These are phyloP conservation scores for Hypoxylon intermedium DNA, from an alignment of 495 filamentous ascomycete genomes.

Conservation along the genomic window DNA sequence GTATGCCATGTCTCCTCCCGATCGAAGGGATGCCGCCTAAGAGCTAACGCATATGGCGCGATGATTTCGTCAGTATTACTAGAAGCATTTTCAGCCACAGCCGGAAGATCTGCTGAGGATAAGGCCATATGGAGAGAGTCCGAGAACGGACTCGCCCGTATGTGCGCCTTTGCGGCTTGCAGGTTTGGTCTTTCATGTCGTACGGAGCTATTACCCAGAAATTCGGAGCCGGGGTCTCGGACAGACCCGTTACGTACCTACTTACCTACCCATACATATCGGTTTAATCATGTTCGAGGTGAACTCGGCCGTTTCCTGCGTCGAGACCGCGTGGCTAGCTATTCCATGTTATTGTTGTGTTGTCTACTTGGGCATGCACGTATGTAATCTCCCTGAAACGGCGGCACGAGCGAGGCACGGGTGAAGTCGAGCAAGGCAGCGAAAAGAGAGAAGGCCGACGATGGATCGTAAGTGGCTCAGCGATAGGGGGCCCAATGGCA, in stretches of 20 bases:
- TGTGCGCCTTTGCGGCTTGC: too few species aligned
- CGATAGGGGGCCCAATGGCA: slow-evolving; percentile 34
- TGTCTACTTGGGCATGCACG: slow-evolving; percentile 1
- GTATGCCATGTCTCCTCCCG: slow-evolving; percentile 10
- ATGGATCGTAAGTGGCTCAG: slow-evolving; percentile 24
- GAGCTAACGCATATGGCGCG: slow-evolving; percentile 13
- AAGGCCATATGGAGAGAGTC: slow-evolving; percentile 24
- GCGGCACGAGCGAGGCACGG: slow-evolving; percentile 17
- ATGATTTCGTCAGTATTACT: slow-evolving; percentile 25
- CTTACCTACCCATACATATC: neutral
- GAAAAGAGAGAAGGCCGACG: slow-evolving; percentile 1
- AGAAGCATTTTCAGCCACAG: slow-evolving; percentile 25
- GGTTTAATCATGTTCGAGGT: slow-evolving; percentile 5
- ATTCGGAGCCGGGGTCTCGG: slow-evolving; percentile 24
- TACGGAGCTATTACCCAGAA: slow-evolving; percentile 14
- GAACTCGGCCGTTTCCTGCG: neutral
- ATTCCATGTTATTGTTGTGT: neutral
- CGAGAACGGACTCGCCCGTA: slow-evolving; percentile 33
- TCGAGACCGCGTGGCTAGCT: neutral
- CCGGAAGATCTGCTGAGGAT: slow-evolving; percentile 25
- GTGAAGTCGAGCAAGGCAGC: neutral
- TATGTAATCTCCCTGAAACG: slow-evolving; percentile 12
- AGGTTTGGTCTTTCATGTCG: too few species aligned
- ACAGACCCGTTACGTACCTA: slow-evolving; percentile 6
- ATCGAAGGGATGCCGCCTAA: slow-evolving; percentile 21